These are phyloP conservation scores for Codiaeum variegatum DNA, from an alignment of 441 rosid species.

Conservation along the genomic window DNA sequence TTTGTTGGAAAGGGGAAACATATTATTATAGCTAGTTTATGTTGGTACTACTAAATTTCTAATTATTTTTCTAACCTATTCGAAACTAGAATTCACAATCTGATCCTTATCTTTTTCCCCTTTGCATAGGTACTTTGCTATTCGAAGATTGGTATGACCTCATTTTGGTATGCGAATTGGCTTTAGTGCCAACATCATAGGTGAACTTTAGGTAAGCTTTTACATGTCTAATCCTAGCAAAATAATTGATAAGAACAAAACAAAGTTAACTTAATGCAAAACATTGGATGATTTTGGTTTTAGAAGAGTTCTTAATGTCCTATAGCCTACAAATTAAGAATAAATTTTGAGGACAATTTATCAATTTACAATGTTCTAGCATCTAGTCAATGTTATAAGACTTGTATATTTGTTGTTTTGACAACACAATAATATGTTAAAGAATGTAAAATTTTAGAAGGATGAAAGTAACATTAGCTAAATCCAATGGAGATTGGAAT, in stretches of 20 bases:
- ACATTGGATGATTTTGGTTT: background rate
- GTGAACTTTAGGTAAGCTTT: background rate
- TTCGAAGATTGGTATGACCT: too few species aligned
- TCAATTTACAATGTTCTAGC: background rate
- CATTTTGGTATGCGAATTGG: too few species aligned
- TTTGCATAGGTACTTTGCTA: too few species aligned
- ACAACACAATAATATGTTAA: background rate
- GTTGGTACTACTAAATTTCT: too few species aligned
- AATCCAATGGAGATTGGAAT: background rate
- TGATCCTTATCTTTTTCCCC: too few species aligned
- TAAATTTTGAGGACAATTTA: background rate
- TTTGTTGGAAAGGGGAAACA: too few species aligned
- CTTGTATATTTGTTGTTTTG: background rate
- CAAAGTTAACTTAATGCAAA: background rate
- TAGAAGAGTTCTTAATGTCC: background rate
- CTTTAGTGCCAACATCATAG: background rate
- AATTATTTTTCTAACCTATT: too few species aligned
- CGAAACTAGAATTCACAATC: too few species aligned
- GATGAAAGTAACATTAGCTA: background rate
- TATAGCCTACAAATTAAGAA: background rate
- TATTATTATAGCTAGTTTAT: too few species aligned
- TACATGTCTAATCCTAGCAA: background rate
- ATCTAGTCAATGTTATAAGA: background rate
- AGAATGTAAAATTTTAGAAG: background rate
- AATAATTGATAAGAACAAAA: background rate